phyloP scores from a whole-genome alignment of 208 protist genomes.

The Acanthamoeba quina region DNA sequence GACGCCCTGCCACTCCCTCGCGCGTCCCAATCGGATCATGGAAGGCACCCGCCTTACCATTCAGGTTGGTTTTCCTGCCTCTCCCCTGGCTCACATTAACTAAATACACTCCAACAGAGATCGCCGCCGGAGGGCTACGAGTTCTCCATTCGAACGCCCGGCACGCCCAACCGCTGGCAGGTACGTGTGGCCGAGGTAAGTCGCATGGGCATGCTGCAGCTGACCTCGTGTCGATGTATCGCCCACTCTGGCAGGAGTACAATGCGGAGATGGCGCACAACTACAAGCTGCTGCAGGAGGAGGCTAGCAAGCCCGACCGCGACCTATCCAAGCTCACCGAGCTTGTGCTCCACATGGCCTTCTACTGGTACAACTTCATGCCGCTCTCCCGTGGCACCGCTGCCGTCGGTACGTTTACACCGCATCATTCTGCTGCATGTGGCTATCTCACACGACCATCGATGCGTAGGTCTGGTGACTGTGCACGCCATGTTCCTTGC shows the following conservation, averaged over 20 bases:
- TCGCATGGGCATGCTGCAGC: too few species aligned
- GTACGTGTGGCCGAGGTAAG: not conserved
- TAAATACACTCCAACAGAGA: not conserved
- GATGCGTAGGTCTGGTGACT: not conserved
- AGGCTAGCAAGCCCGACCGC: conserved; percentile 22
- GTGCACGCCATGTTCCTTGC: conserved; percentile 71
- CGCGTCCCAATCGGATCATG: conserved; percentile 72
- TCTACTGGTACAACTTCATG: conserved; percentile 91
- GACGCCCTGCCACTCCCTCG: conserved; percentile 83
- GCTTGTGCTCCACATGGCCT: conserved; percentile 77
- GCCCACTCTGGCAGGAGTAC: conserved; percentile 51
- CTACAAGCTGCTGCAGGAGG: conserved; percentile 8
- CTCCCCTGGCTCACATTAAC: not conserved
- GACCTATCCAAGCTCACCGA: conserved; percentile 75
- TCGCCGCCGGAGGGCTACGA: conserved; percentile 85
- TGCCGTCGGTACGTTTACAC: conserved; percentile 83
- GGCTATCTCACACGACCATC: not conserved
- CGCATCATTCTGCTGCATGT: conserved; percentile 14
- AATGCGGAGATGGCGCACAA: conserved; percentile 58
- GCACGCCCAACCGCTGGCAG: conserved; percentile 84
- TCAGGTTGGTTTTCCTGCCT: conserved; percentile 53
- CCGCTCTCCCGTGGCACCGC: conserved; percentile 86
- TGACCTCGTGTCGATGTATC: not conserved
- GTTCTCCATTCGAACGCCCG: conserved; percentile 87
- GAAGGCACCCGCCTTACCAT: conserved; percentile 87